Conservation (phyloP, 2,329 filamentous ascomycete species). For the Didymella segeticola region DNA sequence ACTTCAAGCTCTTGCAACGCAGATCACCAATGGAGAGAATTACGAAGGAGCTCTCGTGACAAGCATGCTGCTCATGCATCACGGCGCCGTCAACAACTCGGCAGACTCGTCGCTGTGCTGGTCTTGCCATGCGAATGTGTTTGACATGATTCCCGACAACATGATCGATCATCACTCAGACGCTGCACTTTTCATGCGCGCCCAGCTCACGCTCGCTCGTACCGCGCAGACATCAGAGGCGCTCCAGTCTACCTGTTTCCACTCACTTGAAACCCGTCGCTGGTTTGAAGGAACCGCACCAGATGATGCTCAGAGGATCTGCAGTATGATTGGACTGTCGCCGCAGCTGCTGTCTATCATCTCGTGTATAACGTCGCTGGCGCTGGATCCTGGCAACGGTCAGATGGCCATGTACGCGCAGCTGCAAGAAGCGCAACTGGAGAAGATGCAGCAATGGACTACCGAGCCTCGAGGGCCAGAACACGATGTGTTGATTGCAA, state of each 20-base stretch:
- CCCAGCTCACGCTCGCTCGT: constrained; percentile 37
- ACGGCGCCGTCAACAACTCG: constrained; percentile 33
- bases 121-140: constrained; percentile 43
- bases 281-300: constrained; percentile 34
- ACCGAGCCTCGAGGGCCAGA: constrained; percentile 29
- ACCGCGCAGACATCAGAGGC: constrained; percentile 34
- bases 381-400: constrained; percentile 19
- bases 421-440: constrained; percentile 34
- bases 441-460: constrained; percentile 39
- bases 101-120: constrained; percentile 40
- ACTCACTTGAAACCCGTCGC: constrained; percentile 33
- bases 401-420: constrained; percentile 35
- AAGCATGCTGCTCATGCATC: constrained; percentile 45
- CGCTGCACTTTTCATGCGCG: constrained; percentile 37
- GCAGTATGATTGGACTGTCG: constrained; percentile 34
- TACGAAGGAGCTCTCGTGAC: constrained; percentile 42
- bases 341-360: constrained; percentile 40
- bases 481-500: constrained; percentile 37
- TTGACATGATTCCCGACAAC: constrained; percentile 36
- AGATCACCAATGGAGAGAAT: constrained; percentile 36
- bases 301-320: constrained; percentile 34
- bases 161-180: constrained; percentile 34
- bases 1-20: constrained; percentile 34
- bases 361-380: constrained; percentile 37
- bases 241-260: constrained; percentile 29